These are phyloP conservation scores for Yarrowia sp. DNA, from an alignment of 805 yeast genomes.

Conservation along the genomic window DNA sequence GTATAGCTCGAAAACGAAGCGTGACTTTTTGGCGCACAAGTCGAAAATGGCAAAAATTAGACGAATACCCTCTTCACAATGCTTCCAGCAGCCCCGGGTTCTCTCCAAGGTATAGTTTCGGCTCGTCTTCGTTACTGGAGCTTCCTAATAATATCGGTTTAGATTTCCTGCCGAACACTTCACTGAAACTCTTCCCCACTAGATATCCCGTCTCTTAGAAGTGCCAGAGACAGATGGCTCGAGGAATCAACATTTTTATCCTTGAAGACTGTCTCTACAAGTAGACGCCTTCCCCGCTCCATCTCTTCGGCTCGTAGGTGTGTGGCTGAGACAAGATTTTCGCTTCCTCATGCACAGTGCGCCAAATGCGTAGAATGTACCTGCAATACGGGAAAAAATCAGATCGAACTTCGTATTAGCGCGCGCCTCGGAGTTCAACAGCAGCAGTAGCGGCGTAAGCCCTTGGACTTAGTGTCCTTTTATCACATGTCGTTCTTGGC, in stretches of 20 bases:
- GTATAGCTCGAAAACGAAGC: neutral
- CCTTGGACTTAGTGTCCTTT: neutral
- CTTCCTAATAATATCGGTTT: neutral
- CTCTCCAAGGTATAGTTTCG: neutral
- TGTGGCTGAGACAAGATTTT: conserved; percentile 10
- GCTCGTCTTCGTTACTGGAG: neutral
- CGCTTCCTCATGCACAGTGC: neutral
- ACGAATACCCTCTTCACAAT: neutral
- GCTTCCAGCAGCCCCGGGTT: neutral
- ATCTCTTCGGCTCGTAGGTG: neutral
- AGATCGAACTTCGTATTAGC: conserved; percentile 2
- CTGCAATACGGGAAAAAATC: neutral
- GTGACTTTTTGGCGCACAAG: neutral
- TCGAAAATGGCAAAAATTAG: neutral
- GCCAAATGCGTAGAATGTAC: neutral
- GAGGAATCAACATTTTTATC: neutral
- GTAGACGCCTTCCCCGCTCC: neutral
- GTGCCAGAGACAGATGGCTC: neutral
- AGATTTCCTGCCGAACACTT: neutral
- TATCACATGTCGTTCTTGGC: neutral
- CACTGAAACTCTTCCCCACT: neutral
- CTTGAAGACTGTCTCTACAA: too few relatives aligned
- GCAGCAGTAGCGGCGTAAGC: neutral
- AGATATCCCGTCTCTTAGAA: neutral
- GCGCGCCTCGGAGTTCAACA: neutral